Percentiles rank a stretch among this genome's conserved stretches.
These are phyloP conservation scores for Trichothecium roseum DNA, from an alignment of 2,329 filamentous ascomycete species.

Conservation along the genomic window DNA sequence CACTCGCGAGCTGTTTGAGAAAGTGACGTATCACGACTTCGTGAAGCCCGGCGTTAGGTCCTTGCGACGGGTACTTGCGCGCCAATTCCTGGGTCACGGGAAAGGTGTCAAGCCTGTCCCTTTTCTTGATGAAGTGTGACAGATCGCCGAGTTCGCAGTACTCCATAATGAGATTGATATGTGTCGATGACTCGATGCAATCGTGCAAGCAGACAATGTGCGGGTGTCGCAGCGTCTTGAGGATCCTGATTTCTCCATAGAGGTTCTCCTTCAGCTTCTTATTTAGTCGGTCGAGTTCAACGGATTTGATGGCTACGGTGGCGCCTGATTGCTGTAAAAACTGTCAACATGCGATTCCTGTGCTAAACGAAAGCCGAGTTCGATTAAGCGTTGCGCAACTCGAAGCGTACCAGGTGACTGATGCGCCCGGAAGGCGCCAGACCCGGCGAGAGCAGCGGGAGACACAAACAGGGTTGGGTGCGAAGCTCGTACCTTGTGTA, in stretches of 20 bases:
- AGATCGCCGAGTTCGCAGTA: constrained; percentile 94
- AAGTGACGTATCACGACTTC: constrained; percentile 97
- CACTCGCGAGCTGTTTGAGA: constrained; percentile 86
- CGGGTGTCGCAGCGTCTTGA: constrained; percentile 86
- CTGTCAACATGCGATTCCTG: constrained; percentile 5
- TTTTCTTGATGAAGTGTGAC: constrained; percentile 92
- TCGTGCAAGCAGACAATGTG: constrained; percentile 96
- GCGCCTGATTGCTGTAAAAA: constrained; percentile 58
- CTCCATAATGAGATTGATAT: constrained; percentile 98
- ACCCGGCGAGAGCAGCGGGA: background rate
- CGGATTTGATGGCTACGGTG: constrained; percentile 91
- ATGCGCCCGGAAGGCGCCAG: background rate
- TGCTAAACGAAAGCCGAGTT: background rate
- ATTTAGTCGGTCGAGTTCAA: constrained; percentile 82
- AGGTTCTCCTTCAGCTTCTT: constrained; percentile 96
- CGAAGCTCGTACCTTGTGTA: constrained; percentile 55
- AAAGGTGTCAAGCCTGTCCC: constrained; percentile 69
- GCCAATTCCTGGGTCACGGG: constrained; percentile 83
- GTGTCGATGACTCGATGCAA: constrained; percentile 74
- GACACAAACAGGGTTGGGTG: constrained; percentile 2
- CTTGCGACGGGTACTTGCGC: constrained; percentile 73
- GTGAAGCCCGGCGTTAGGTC: constrained; percentile 73
- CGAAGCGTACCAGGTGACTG: background rate
- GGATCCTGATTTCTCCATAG: constrained; percentile 88
- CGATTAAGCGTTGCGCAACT: background rate